phyloP scores from a whole-genome alignment of 768 basidiomycete species.

The Boletus sensibilis region DNA sequence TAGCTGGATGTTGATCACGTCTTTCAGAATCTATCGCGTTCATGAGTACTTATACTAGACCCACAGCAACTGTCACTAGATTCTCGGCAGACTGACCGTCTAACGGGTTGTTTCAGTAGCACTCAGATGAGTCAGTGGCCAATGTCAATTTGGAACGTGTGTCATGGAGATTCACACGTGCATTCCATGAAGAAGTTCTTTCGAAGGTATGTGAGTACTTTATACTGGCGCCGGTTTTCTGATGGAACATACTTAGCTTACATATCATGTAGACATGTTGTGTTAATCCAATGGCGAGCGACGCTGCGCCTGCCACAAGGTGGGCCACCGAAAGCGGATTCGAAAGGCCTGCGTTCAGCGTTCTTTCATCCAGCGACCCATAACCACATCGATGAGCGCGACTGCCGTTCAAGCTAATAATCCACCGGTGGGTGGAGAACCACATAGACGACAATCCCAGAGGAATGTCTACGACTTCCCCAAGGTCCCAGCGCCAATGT shows the following conservation, averaged over 20 bases:
- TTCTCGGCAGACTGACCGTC: too few species aligned
- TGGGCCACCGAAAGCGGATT: not conserved
- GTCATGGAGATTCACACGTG: constrained; percentile 1
- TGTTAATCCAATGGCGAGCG: not conserved
- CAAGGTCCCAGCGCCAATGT: constrained; percentile 25
- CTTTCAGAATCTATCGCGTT: too few species aligned
- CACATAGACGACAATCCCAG: not conserved
- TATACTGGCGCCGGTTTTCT: constrained; percentile 11
- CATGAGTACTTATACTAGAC: too few species aligned
- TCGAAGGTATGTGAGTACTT: constrained; percentile 1
- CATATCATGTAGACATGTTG: not conserved
- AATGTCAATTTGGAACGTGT: too few species aligned
- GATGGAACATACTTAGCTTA: constrained; percentile 14
- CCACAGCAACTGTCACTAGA: too few species aligned
- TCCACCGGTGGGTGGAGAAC: not conserved
- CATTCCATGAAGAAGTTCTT: constrained; percentile 15
- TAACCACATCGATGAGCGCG: constrained; percentile 7
- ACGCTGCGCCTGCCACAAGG: not conserved
- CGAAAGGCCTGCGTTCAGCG: not conserved
- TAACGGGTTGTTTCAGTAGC: too few species aligned
- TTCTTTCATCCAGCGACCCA: not conserved
- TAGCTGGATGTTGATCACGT: not conserved
- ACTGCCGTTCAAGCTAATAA: not conserved
- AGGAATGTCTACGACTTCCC: not conserved
- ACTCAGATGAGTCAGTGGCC: not conserved